A percentile compares a stretch with the other conserved stretches of the same genome.
These are phyloP conservation scores for Piper longum DNA, from an alignment of 164 flowering plant genomes.

Conservation along the genomic window DNA sequence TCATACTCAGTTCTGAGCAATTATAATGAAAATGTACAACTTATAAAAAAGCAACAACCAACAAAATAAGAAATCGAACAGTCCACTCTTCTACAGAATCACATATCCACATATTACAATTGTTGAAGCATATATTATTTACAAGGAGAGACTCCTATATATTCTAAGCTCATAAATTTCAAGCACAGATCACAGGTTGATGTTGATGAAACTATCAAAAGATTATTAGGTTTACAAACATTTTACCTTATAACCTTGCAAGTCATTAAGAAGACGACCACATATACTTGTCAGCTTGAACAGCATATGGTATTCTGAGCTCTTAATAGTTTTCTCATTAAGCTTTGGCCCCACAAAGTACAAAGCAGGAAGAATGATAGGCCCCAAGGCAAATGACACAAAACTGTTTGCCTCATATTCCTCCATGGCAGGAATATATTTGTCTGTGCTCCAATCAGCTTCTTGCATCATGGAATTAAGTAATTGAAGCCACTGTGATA, in stretches of 20 bases:
- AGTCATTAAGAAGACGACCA: conserved; percentile 24
- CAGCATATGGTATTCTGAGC: conserved; percentile 16
- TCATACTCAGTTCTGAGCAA: too few species aligned
- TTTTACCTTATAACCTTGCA: conserved; percentile 17
- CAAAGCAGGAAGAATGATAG: conserved; percentile 19
- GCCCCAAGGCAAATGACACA: conserved; percentile 24
- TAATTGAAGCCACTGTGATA: conserved; percentile 18
- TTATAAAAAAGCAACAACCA: too few species aligned
- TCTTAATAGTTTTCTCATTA: conserved; percentile 12
- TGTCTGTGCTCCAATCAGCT: conserved; percentile 17
- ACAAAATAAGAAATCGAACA: too few species aligned
- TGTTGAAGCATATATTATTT: background rate
- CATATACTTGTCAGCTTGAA: conserved; percentile 17
- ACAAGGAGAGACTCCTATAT: background rate
- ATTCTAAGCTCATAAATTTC: background rate
- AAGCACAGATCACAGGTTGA: background rate
- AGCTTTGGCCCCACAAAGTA: conserved; percentile 20
- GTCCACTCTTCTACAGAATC: too few species aligned
- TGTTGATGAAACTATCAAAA: background rate
- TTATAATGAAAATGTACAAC: too few species aligned
- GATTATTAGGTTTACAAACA: background rate
- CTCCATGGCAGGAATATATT: conserved; percentile 14
- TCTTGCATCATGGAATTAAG: conserved; percentile 22
- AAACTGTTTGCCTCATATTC: conserved; percentile 17
- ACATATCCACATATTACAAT: too few species aligned